A percentile compares a stretch with the other conserved stretches of the same genome.
Conservation (phyloP, 1,139 yeast species). For the Geotrichum citri-aurantii region DNA sequence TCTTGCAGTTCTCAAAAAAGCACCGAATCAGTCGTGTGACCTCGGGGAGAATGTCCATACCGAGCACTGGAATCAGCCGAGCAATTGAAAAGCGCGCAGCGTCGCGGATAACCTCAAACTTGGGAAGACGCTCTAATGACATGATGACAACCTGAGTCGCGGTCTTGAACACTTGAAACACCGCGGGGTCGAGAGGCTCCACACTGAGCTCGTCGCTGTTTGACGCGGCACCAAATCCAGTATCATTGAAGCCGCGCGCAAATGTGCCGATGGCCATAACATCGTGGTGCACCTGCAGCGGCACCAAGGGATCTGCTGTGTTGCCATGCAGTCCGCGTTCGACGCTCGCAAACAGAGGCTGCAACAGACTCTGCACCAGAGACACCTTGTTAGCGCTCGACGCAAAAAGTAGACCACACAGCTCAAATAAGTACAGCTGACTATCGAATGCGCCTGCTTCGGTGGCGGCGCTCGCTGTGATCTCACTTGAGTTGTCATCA, state of each 20-base stretch:
- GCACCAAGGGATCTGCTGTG: constrained; percentile 40
- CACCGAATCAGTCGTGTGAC: constrained; percentile 68
- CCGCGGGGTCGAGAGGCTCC: constrained; percentile 20
- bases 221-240: constrained; percentile 14
- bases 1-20: constrained; percentile 58
- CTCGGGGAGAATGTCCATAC: constrained; percentile 48
- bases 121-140: constrained; percentile 68
- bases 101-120: constrained; percentile 68
- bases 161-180: constrained; percentile 53
- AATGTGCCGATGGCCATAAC: constrained; percentile 86
- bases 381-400: constrained; percentile 28
- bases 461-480: constrained; percentile 41
- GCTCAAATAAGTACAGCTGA: constrained; percentile 77
- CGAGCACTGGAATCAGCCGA: constrained; percentile 72
- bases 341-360: constrained; percentile 68
- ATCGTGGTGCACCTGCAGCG: constrained; percentile 77
- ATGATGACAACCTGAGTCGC: constrained; percentile 81
- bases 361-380: constrained; percentile 48
- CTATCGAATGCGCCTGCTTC: constrained; percentile 66
- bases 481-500: constrained; percentile 40
- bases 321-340: constrained; percentile 46
- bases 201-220: constrained; percentile 13
- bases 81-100: constrained; percentile 84
- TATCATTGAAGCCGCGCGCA: constrained; percentile 69
- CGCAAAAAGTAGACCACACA: constrained; percentile 35